Evolutionary conservation across 2,329 filamentous ascomycete species (phyloP), one percentile per base, ranked within the genome.

Genomic region (Trichophyton equinum): DNA sequence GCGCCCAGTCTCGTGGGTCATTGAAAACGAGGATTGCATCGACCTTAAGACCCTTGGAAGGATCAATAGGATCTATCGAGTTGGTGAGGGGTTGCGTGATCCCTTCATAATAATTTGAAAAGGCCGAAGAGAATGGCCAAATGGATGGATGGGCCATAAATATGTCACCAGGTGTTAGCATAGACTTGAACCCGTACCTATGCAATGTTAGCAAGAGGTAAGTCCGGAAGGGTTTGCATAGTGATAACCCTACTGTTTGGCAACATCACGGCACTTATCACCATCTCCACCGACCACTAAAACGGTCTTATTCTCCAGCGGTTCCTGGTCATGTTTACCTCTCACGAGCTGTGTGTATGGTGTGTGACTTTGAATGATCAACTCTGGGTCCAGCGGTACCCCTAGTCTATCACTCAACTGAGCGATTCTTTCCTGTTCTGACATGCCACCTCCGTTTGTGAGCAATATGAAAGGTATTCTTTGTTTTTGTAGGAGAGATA

Each of bases 11-110:
- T 61, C 94, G 84, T 2, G 94, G 91, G 73, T 97, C 94, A 72
- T 96, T 95, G 80, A 92, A 96, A 5, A 96, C 87, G 68, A 97
- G 87, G 30, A 97, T 84, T 30, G 91, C 91, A 69, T 95, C 90
- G 66, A 99, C 87, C 67, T 89, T 91, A 56, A 92, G 79, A 18
- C 78, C 80, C 13, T 77, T 75, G 0, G 73, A 73, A 1, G 73
- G 78, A 62, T 78, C 76, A 15, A 71, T 69, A 1, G 68, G 64
- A 44, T 74, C 69, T 56, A 75, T 67, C 5, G 71, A 73, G 51
- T 72, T 66, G 25, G 73, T 67, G 30, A 75, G 62, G 60, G 71
- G 70, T 58, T 69, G 59, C 63, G 75, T 64, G 74, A 77, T 69
- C 66, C 72, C 68, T 42, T 79, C 76, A 73, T 90, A 89, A 70